Evolutionary conservation across 2,329 filamentous ascomycete species (phyloP).

Genomic region (Aspergillus texensis): DNA sequence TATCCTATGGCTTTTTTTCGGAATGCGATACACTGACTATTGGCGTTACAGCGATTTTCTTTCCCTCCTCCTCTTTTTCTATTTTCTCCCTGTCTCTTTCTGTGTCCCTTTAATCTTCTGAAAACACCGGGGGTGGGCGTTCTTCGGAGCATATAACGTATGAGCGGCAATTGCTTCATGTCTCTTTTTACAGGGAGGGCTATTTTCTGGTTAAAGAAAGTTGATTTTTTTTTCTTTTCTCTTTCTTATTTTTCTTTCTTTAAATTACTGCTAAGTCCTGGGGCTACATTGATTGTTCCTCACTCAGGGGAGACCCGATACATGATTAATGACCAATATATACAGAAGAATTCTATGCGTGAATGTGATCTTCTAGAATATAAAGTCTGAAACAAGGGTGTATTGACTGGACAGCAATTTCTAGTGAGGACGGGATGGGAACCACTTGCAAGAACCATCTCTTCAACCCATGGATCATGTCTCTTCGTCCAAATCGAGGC

Average conservation of each 20-base stretch:
- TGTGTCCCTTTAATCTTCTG: neutral
- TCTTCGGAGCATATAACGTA: neutral
- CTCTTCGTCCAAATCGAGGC: neutral
- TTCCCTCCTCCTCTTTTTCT: too few species aligned
- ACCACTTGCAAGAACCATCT: neutral
- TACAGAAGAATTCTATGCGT: neutral
- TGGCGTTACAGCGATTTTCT: neutral
- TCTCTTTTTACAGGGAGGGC: neutral
- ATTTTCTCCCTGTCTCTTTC: neutral
- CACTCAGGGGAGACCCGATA: neutral
- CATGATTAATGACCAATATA: neutral
- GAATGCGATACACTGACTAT: neutral
- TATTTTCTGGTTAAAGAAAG: conserved; percentile 1
- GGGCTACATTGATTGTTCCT: neutral
- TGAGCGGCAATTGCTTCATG: neutral
- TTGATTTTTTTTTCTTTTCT: neutral
- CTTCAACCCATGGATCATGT: neutral
- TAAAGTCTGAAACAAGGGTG: neutral
- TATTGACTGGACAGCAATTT: neutral
- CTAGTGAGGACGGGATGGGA: neutral
- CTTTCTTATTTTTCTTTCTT: neutral
- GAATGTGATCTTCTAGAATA: neutral
- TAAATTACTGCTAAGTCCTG: neutral
- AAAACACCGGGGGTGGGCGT: neutral
- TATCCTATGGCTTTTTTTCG: neutral